Conservation (phyloP, 2,329 filamentous ascomycete species). For the Erysiphe neolycopersici region DNA sequence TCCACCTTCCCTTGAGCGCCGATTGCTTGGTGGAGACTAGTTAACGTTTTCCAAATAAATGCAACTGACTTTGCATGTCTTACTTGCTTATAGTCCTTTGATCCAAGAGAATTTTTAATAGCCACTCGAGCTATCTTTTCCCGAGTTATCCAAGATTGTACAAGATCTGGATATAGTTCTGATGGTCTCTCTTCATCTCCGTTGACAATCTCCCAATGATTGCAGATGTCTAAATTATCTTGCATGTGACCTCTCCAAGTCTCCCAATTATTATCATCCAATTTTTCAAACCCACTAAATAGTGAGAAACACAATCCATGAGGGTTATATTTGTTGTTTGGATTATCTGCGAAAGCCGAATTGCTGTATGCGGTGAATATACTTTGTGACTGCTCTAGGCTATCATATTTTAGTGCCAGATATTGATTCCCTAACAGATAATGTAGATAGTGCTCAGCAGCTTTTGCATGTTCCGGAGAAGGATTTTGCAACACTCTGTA, state of each 20-base stretch:
- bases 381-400: no score
- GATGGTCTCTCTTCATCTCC: neutral
- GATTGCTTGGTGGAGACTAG: neutral
- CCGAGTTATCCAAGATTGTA: no score
- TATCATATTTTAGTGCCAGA: no score
- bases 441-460: neutral
- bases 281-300: neutral
- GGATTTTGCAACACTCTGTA: neutral
- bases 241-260: neutral
- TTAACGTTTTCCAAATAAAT: neutral
- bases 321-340: no score
- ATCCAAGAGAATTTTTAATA: neutral
- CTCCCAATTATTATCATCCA: neutral
- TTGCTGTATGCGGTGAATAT: no score
- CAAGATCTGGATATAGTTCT: no score
- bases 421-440: no score
- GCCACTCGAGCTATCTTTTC: neutral
- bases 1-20: neutral
- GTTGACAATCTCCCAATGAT: neutral
- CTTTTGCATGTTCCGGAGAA: neutral
- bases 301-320: no score
- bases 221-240: neutral
- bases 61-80: neutral
- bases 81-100: neutral
- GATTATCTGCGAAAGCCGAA: no score